Base-by-base conservation (phyloP, 192 early-diverging fungal genomes). In the Fimicolochytrium jonesii region DNA sequence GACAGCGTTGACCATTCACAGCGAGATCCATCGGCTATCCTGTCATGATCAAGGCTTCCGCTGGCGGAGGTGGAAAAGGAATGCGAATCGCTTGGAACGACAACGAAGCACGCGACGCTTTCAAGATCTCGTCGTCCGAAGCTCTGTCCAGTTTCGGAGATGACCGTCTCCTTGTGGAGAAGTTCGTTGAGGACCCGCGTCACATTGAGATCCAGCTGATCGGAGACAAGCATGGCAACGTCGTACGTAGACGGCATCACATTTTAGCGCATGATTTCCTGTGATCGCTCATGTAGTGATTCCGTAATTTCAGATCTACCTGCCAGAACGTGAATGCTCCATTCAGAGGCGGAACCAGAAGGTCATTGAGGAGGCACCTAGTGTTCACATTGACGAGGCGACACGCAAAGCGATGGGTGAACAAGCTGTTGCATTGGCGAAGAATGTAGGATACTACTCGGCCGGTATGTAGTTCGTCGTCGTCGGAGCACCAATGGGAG, bases 141-240 rank as follows among this genome's bases (percentile, higher is more conserved):
- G 88, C 92, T 5, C 82, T 87, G 36, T 92, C 92, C 73, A 90
- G 89, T 6, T 95, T 95, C 84, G 88, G 88, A 28, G 92, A 94
- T 69, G 90, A 91, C 71, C 81, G 79, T 34, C 90, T 95, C 0
- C 72, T 98, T 48, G 84, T 95, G 37, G 95, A 95, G 72, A 95
- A 95, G 70, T 95, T 93, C 74, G 68, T 98, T 59, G 79, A 77
- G 6, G 78, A 81, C 6, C 92, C 95, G 41, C 80, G 93, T 11
- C 95, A 98, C 69, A 88, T 98, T 26, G 95, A 98, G 69, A 90
- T 98, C 15, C 95, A 98, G 62, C 87, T 98, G 30, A 92, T 98
- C 83, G 93, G 92, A 0, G 95, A 98, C 72, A 83, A 61, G 18
- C 82, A 79, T 30, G 92, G 89, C 20, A 92, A 93, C 74, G 89